Base-by-base conservation (phyloP, 2,329 filamentous ascomycete genomes). In the Arachnomyces sp. region DNA sequence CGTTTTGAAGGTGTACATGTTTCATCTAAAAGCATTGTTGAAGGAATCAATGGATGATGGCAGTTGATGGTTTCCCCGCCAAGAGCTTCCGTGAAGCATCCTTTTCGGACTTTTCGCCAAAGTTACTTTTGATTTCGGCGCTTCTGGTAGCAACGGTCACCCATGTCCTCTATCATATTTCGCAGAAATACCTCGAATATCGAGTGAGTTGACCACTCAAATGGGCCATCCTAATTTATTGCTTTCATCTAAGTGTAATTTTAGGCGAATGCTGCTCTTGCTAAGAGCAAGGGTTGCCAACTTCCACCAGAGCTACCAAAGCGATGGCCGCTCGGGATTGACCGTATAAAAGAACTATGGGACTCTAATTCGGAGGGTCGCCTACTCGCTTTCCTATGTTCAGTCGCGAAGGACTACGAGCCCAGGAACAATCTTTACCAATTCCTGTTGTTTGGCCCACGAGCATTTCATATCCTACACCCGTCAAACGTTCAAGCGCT, bases 271-370 rank as follows among this genome's bases (percentile, higher is more conserved):
- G 18, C 46, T 53, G 20, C 9, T 40, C 20, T 25, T 25, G 20
- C 20, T 9, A 25, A 25, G 5, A 5, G 20, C 20, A 25, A 25
- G 20, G 47, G 52, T 6, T 61, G 59, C 41, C 43, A 56, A 36
- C 48, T 52, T 28, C 58, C 59, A 32, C 58, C 55, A 12, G 51
- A 56, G 34, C 45, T 62, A 13, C 46, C 54, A 25, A 56, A 56
- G 28, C 50, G 41, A 51, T 58, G 53, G 57, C 58, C 55, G n/a
- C 44, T 64, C 3, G 59, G 57, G 3, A 49, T 63, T 29, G 58
- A 63, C 39, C 42, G 35, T 20, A 45, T 47, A 28, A 47, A 36
- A 40, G 42, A 47, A 16, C 18, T 49, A 18, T 49, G 46, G 46
- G 30, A 38, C 4, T 31, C 42, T 4, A 43, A 49, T 30, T 20